Evolutionary conservation across 805 yeast species (phyloP), one percentile per base, ranked within the genome.

Genomic region (Wickerhamiella parazyma): DNA sequence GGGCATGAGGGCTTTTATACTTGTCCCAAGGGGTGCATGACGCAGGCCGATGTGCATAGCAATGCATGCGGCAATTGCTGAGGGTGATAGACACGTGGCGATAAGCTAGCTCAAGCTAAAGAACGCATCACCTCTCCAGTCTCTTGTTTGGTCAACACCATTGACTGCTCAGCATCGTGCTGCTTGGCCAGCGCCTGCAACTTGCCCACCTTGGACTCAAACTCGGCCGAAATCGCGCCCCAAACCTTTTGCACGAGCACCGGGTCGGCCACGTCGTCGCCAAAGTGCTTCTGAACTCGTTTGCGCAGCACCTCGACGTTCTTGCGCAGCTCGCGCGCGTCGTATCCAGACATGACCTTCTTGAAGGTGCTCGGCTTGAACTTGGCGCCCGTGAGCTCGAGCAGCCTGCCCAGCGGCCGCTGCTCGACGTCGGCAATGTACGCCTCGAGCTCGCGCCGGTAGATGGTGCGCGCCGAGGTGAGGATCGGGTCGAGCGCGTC

Each of bases 201-300:
- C 38, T 75, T 69, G 48, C 70, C 61, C 51, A 78, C 74, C 20
- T 74, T 64, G 6, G 70, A 66, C 17, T 73, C 70, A 51, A 76
- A 78, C 49, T 75, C 74, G 17, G 74, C 76, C 51, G 79, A 84
- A 46, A 82, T 62, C 16, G 80, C 76, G 12, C 69, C 65, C 91
- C 94, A 79, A 45, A 84, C 68, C 22, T 41, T 52, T 17, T 36
- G 44, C 19, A 47, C 38, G 2, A 54, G 51, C 2, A 39, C 43
- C 1, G 42, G 37, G 31, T 52, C 58, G 22, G 28, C 36, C 10
- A 28, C 37, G 7, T 53, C 45, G 17, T 49, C 57, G 6, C 52
- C 49, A 47, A 76, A 73, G 53, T 82, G 81, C 42, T 66, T 63
- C 24, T 71, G 71, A 44, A 87, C 69, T 38, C 75, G 73, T 37